Percentiles rank a stretch among this genome's conserved stretches.
phyloP scores from a whole-genome alignment of 2,329 filamentous ascomycete genomes.

The Neurospora sp. region DNA sequence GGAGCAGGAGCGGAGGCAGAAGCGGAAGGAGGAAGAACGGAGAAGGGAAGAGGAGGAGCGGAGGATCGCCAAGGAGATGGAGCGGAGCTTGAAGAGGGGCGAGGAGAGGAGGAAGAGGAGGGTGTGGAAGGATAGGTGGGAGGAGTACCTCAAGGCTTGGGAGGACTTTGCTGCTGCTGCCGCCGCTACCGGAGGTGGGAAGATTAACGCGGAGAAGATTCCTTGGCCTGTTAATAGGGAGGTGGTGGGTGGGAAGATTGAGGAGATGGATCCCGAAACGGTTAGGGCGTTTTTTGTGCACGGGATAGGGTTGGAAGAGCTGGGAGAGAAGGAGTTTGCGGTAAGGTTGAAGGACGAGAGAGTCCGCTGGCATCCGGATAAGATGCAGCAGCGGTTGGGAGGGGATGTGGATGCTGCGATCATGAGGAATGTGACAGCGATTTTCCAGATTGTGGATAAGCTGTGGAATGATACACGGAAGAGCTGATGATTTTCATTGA shows the following conservation, averaged over 20 bases:
- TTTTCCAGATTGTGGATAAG: constrained; percentile 83
- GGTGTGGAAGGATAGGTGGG: constrained; percentile 51
- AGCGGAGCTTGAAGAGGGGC: constrained; percentile 56
- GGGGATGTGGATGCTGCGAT: constrained; percentile 59
- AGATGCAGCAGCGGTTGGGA: constrained; percentile 84
- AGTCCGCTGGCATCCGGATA: constrained; percentile 94
- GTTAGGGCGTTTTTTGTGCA: constrained; percentile 60
- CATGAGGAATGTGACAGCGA: constrained; percentile 72
- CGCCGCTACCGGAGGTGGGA: constrained; percentile 15
- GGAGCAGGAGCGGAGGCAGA: constrained; percentile 55
- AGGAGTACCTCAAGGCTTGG: constrained; percentile 57
- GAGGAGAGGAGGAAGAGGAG: constrained; percentile 49
- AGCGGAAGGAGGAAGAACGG: constrained; percentile 39
- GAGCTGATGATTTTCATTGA: background rate
- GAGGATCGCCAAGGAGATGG: constrained; percentile 52
- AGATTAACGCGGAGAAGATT: constrained; percentile 24
- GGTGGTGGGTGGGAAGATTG: constrained; percentile 32
- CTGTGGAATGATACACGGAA: constrained; percentile 59
- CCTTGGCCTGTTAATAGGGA: constrained; percentile 63
- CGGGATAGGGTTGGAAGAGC: constrained; percentile 32
- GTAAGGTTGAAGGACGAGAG: constrained; percentile 67
- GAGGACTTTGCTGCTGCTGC: constrained; percentile 34
- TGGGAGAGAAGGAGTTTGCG: constrained; percentile 35
- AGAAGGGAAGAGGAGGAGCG: constrained; percentile 28
- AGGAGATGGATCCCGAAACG: constrained; percentile 45